Evolutionary conservation across 768 basidiomycete genomes (phyloP).

Genomic region (Phylloporus sp.): DNA sequence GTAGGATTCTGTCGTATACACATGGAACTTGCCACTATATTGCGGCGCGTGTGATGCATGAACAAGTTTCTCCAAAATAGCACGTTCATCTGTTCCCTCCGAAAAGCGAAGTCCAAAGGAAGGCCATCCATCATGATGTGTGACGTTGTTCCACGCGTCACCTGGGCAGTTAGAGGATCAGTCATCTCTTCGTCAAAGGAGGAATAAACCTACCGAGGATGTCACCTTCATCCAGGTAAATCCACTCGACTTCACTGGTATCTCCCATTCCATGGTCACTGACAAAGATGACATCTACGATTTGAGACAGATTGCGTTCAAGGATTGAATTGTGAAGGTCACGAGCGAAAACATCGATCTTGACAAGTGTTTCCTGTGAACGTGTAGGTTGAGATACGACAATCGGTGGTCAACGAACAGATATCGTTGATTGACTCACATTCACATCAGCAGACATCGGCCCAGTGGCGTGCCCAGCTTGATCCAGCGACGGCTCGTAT

Average conservation of each 20-base stretch:
- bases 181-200: not conserved
- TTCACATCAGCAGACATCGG: slow-evolving; percentile 70
- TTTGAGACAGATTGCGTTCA: slow-evolving; percentile 71
- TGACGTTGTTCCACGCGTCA: slow-evolving; percentile 25
- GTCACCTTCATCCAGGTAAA: slow-evolving; percentile 64
- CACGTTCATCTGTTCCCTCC: slow-evolving; percentile 49
- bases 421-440: slow-evolving; percentile 36
- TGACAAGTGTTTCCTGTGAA: slow-evolving; percentile 53
- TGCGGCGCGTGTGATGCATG: slow-evolving; percentile 41
- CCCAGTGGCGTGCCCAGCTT: slow-evolving; percentile 73
- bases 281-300: slow-evolving; percentile 87
- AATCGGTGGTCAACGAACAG: not conserved
- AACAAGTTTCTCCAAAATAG: slow-evolving; percentile 52
- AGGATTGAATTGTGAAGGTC: slow-evolving; percentile 60
- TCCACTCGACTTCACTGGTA: slow-evolving; percentile 69
- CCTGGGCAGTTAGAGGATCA: slow-evolving; percentile 6
- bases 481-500: slow-evolving; percentile 84
- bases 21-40: slow-evolving; percentile 59
- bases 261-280: slow-evolving; percentile 92
- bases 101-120: slow-evolving; percentile 81
- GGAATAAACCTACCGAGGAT: slow-evolving; percentile 22
- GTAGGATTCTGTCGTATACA: slow-evolving; percentile 34
- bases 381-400: not conserved
- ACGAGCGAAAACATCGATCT: slow-evolving; percentile 73
- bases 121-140: slow-evolving; percentile 85